Percentiles rank a stretch among this genome's conserved stretches.
Evolutionary conservation across 441 rosid species (phyloP).

Genomic region (Sinapis alba): DNA sequence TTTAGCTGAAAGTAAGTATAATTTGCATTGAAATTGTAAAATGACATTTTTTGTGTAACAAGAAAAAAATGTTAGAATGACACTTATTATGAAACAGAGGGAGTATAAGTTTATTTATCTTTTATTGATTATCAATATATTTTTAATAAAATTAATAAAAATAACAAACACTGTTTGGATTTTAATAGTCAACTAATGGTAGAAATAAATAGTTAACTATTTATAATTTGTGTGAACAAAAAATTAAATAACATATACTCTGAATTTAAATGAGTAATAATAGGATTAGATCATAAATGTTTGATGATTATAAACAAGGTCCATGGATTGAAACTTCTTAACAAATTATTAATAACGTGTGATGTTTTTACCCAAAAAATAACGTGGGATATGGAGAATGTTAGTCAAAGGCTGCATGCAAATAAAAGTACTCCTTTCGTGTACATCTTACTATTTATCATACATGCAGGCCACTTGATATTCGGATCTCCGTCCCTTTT

Average conservation of each 20-base stretch:
- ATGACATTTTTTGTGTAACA: too few species aligned
- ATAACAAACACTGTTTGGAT: neutral
- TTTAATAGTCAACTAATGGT: neutral
- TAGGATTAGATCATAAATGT: neutral
- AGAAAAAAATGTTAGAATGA: too few species aligned
- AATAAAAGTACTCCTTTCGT: constrained; percentile 18
- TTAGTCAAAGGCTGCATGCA: constrained; percentile 14
- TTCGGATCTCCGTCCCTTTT: constrained; percentile 9
- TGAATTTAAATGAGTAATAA: neutral
- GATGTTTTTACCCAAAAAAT: too few species aligned
- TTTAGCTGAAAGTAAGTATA: too few species aligned
- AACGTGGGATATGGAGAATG: constrained; percentile 4
- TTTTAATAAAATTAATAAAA: neutral
- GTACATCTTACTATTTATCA: neutral
- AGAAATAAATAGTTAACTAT: neutral
- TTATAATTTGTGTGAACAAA: neutral
- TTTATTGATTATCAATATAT: neutral
- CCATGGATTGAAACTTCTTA: neutral
- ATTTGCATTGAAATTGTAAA: too few species aligned
- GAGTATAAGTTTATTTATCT: neutral
- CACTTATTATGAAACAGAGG: too few species aligned
- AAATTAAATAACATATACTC: neutral
- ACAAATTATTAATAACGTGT: too few species aligned
- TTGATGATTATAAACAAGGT: neutral
- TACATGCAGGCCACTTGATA: constrained; percentile 28